Percentiles rank a stretch among this genome's conserved stretches.
Conservation (phyloP, 2,329 filamentous ascomycete genomes). For the Trichophyton benhamiae region DNA sequence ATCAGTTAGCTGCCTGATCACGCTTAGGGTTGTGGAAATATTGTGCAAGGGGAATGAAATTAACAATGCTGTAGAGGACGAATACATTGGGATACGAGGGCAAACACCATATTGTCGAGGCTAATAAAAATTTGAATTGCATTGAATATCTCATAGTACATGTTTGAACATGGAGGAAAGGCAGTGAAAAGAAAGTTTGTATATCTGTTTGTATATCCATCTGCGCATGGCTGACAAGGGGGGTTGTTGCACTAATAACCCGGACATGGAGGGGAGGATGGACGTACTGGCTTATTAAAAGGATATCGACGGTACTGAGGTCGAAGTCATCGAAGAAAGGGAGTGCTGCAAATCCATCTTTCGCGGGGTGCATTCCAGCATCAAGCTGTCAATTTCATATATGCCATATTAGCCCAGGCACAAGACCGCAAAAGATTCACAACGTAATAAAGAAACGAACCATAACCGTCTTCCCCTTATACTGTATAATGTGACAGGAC, state of each 20-base stretch:
- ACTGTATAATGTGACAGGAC: constrained; percentile 95
- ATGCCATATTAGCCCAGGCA: constrained; percentile 5
- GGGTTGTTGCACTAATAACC: neutral
- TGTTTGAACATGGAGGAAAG: neutral
- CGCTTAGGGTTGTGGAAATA: neutral
- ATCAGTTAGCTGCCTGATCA: neutral
- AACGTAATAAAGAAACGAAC: constrained; percentile 40
- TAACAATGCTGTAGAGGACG: neutral
- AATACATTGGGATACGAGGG: constrained; percentile 1
- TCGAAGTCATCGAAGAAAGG: constrained; percentile 99
- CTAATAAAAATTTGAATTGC: neutral
- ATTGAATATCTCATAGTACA: constrained; percentile 6
- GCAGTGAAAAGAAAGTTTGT: neutral
- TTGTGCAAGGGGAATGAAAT: neutral
- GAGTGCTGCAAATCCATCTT: constrained; percentile 82
- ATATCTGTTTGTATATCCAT: neutral
- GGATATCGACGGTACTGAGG: constrained; percentile 88
- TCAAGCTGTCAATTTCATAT: constrained; percentile 57
- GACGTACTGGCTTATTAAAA: constrained; percentile 98
- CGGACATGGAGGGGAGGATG: constrained; percentile 13
- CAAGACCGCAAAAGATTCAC: neutral
- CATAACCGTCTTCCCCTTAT: constrained; percentile 99
- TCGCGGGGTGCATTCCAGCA: constrained; percentile 90
- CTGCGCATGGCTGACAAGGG: neutral
- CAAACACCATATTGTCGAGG: neutral